Percentiles rank a stretch among this genome's conserved stretches.
phyloP scores from a whole-genome alignment of 1,139 yeast genomes.

The Saccharomyces hybrid region DNA sequence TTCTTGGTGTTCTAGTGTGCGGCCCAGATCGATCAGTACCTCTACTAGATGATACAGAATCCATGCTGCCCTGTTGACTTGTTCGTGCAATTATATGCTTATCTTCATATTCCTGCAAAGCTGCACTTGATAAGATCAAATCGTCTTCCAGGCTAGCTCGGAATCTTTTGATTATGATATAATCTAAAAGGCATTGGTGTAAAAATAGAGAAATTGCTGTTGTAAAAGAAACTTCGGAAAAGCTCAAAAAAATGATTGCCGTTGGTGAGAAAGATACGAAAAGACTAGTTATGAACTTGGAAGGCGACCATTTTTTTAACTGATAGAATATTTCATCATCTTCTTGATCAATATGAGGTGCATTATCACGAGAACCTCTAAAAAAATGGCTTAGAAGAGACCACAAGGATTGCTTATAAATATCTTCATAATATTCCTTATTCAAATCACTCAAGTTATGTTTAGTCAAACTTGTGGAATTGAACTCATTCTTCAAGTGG shows the following conservation, averaged over 20 bases:
- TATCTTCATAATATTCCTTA: slow-evolving; percentile 19
- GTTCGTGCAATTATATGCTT: slow-evolving; percentile 61
- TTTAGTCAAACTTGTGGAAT: slow-evolving; percentile 19
- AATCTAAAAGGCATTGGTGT: slow-evolving; percentile 38
- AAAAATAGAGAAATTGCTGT: slow-evolving; percentile 35
- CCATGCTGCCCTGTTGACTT: slow-evolving; percentile 57
- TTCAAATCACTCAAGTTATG: slow-evolving; percentile 18
- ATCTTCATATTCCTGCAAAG: slow-evolving; percentile 54
- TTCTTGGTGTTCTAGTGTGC: background rate
- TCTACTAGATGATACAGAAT: slow-evolving; percentile 43
- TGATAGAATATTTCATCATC: slow-evolving; percentile 38
- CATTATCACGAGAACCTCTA: background rate
- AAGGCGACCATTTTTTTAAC: slow-evolving; percentile 53
- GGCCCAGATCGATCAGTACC: slow-evolving; percentile 14
- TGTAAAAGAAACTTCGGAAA: slow-evolving; percentile 38
- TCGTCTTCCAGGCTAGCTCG: slow-evolving; percentile 49
- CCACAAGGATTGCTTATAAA: slow-evolving; percentile 19
- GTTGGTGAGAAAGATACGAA: slow-evolving; percentile 55
- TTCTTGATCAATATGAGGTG: slow-evolving; percentile 2
- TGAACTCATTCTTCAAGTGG: slow-evolving; percentile 11
- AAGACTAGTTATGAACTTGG: slow-evolving; percentile 42
- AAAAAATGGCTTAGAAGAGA: slow-evolving; percentile 16
- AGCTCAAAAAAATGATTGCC: slow-evolving; percentile 36
- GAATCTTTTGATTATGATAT: slow-evolving; percentile 40
- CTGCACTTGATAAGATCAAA: slow-evolving; percentile 53